Evolutionary conservation across 805 yeast genomes (phyloP), one percentile per base, ranked within the genome.

Genomic region (Barnettozyma populi): DNA sequence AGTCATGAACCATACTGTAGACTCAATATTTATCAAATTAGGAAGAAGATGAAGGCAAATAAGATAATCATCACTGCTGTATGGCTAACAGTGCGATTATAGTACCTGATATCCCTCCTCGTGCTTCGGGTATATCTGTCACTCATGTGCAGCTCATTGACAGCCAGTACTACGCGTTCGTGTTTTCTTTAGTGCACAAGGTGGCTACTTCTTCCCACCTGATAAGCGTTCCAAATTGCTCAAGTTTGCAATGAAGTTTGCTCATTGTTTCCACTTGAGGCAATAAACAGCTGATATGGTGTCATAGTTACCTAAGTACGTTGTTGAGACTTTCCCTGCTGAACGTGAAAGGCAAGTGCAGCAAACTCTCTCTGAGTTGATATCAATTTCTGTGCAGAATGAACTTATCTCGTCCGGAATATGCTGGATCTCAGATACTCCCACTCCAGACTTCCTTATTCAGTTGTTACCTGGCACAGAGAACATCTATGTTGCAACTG

Each of bases 131-230:
- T 1, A 62, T 59, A 4, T 59, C 71, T 45, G 64, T 69, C 23
- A 58, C 66, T 2, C 76, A 72, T 49, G 60, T 73, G 4, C 61
- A 65, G 39, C 52, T 73, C 16, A 61, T 66, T 0, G 60, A 60
- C 7, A 56, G 57, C 32, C 76, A 73, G 49, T 71, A 55, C 48
- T 57, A 50, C 50, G 59, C 41, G 62, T 73, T 16, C 79, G 78
- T 1, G 62, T 73, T 9, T 68, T 74, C 23, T 72, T 72, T 57
- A 66, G 71, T 49, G 60, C 73, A 1, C 72, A 69, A 36, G 46
- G 62, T 44, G 78, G 78, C 0, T 74, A 72, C 48, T 72, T 70
- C 56, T 74, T 74, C 60, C 76, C 78, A 5, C 78, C 79, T 11
- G 77, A 73, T 52, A 53, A 59, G 7, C 62, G 62, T 1, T 62